phyloP scores from a whole-genome alignment of 192 early-diverging fungal genomes.

The Umbelopsis ramanniana region DNA sequence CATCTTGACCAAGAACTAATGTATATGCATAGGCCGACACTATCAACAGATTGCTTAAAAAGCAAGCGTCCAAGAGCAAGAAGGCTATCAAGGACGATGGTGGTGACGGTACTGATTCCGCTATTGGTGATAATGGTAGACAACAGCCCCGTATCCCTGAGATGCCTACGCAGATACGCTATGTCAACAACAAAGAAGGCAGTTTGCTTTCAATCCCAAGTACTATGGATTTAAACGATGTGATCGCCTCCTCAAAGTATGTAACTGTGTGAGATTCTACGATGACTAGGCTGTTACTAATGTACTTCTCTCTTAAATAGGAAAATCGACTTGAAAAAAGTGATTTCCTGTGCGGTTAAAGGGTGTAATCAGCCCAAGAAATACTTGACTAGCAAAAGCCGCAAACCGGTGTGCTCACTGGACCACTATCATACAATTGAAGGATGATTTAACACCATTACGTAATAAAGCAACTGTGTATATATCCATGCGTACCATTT shows the following conservation, averaged over 20 bases:
- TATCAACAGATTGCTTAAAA: conserved; percentile 80
- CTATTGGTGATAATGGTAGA: conserved; percentile 9
- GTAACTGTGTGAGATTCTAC: neutral
- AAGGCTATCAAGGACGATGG: conserved; percentile 64
- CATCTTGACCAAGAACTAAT: neutral
- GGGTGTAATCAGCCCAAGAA: conserved; percentile 57
- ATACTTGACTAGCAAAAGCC: conserved; percentile 52
- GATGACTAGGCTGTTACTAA: too few relatives aligned
- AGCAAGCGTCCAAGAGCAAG: conserved; percentile 75
- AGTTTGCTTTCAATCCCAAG: conserved; percentile 45
- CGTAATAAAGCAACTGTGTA: conserved; percentile 7
- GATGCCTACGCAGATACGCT: conserved; percentile 32
- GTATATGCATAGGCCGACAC: conserved; percentile 64
- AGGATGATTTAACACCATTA: neutral
- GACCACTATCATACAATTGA: conserved; percentile 45
- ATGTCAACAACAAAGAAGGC: conserved; percentile 48
- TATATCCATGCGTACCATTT: conserved; percentile 1
- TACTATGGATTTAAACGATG: conserved; percentile 1
- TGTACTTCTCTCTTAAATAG: neutral
- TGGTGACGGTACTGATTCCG: conserved; percentile 46
- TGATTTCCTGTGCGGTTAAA: conserved; percentile 48
- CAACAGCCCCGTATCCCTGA: neutral
- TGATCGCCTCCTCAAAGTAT: conserved; percentile 4
- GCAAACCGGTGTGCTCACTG: conserved; percentile 63
- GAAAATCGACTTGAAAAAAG: conserved; percentile 22